These are phyloP conservation scores for Asterochloris sp. DNA, from an alignment of 139 green algal species.

Conservation along the genomic window DNA sequence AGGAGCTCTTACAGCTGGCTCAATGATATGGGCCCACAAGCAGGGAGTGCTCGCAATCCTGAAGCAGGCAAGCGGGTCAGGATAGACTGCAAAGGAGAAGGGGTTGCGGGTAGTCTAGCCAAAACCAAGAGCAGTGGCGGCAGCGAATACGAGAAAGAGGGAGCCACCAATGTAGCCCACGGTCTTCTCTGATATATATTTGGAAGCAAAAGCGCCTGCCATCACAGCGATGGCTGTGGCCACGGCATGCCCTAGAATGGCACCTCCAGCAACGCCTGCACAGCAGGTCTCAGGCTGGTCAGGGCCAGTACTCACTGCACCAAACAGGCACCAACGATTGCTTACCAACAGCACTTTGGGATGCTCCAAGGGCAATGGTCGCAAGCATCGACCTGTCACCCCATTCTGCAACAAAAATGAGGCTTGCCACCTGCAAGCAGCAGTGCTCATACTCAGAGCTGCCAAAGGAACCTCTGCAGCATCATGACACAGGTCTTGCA, in stretches of 20 bases:
- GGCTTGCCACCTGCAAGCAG: slow-evolving; percentile 54
- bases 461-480: not conserved
- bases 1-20: too few relatives aligned
- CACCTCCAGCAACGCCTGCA: slow-evolving; percentile 77
- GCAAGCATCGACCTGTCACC: slow-evolving; percentile 95
- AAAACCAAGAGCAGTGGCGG: slow-evolving; percentile 64
- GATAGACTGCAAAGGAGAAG: too few relatives aligned
- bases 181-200: slow-evolving; percentile 86
- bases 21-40: too few relatives aligned
- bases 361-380: slow-evolving; percentile 90
- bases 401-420: slow-evolving; percentile 96
- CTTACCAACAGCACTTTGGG: slow-evolving; percentile 76
- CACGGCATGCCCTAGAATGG: slow-evolving; percentile 79
- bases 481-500: too few relatives aligned
- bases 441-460: not conserved
- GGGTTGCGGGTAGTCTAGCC: slow-evolving; percentile 15
- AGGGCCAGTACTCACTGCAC: not conserved
- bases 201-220: slow-evolving; percentile 75
- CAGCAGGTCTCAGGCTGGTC: not conserved
- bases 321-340: not conserved
- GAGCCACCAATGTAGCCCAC: slow-evolving; percentile 74
- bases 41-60: too few relatives aligned
- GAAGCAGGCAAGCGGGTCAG: too few relatives aligned
- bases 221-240: slow-evolving; percentile 91
- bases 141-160: slow-evolving; percentile 92